Conservation (phyloP, 305 asterid species). For the Solanum hybrid region DNA sequence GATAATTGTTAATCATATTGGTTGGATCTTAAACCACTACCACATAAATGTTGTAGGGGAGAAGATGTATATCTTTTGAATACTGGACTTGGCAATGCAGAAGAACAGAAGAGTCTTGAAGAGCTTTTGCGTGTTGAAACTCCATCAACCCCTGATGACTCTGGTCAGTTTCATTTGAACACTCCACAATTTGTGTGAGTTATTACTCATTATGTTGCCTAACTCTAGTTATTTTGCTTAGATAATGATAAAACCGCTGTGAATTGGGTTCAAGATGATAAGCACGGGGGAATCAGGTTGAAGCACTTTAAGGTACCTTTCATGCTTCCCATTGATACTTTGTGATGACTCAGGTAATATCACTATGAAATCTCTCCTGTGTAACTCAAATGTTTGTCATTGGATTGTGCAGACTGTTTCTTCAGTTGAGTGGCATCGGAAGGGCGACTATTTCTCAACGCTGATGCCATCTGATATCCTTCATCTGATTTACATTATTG, state of each 20-base stretch:
- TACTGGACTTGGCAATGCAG: constrained; percentile 57
- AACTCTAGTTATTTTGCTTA: constrained; percentile 22
- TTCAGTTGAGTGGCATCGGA: constrained; percentile 95
- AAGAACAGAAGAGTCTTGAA: constrained; percentile 49
- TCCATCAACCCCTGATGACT: constrained; percentile 31
- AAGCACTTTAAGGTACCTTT: constrained; percentile 75
- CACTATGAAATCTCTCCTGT: not conserved
- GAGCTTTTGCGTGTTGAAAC: constrained; percentile 55
- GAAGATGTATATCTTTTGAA: constrained; percentile 62
- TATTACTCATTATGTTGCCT: not conserved
- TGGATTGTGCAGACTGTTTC: constrained; percentile 61
- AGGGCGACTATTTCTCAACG: constrained; percentile 85
- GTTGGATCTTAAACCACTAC: constrained; percentile 3
- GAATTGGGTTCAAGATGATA: constrained; percentile 62
- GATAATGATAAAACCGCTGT: constrained; percentile 39
- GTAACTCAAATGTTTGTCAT: constrained; percentile 10
- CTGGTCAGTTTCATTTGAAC: constrained; percentile 39
- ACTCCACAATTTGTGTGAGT: not conserved
- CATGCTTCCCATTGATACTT: not conserved
- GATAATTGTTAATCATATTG: constrained; percentile 7
- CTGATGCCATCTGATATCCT: constrained; percentile 98
- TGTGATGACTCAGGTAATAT: not conserved
- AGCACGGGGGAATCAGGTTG: constrained; percentile 62
- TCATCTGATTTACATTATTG: constrained; percentile 8
- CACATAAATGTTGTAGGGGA: constrained; percentile 39